phyloP scores from a whole-genome alignment of 495 filamentous ascomycete species.

The Tuber brumale region DNA sequence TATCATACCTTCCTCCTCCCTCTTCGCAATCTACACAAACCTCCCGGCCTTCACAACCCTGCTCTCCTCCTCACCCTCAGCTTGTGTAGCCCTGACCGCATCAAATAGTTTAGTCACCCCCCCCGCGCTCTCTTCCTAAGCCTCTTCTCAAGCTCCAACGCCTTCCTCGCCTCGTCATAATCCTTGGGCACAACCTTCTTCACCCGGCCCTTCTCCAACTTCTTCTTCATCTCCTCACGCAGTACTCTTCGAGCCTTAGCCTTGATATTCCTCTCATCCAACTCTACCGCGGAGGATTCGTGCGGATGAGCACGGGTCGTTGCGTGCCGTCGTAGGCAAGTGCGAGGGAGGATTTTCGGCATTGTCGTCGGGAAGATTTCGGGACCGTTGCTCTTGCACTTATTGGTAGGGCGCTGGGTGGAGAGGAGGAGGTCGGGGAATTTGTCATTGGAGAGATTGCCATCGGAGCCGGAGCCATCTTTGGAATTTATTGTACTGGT shows the following conservation, averaged over 20 bases:
- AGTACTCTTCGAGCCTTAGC: constrained; percentile 68
- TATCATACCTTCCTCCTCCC: constrained; percentile 12
- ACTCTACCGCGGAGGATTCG: constrained; percentile 57
- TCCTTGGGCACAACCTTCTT: constrained; percentile 64
- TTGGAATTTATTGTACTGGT: too few relatives aligned
- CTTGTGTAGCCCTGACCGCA: too few relatives aligned
- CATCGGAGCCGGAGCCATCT: too few relatives aligned
- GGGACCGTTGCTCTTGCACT: too few relatives aligned
- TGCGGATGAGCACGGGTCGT: constrained; percentile 80
- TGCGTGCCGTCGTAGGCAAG: constrained; percentile 59
- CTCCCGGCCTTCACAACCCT: too few relatives aligned
- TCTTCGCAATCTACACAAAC: too few relatives aligned
- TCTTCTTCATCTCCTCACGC: constrained; percentile 70
- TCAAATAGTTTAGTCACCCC: not conserved
- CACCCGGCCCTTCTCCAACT: constrained; percentile 77
- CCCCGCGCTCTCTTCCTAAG: constrained; percentile 30
- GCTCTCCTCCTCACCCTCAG: too few relatives aligned
- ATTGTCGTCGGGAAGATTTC: too few relatives aligned
- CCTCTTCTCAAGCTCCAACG: constrained; percentile 67
- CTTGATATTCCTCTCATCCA: constrained; percentile 64
- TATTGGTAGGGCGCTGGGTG: too few relatives aligned
- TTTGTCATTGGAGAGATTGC: too few relatives aligned
- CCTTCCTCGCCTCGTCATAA: constrained; percentile 47
- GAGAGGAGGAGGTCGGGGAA: too few relatives aligned
- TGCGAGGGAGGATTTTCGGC: too few relatives aligned